Conservation (phyloP, 1,139 yeast genomes). For the Yamadazyma conglobata region DNA sequence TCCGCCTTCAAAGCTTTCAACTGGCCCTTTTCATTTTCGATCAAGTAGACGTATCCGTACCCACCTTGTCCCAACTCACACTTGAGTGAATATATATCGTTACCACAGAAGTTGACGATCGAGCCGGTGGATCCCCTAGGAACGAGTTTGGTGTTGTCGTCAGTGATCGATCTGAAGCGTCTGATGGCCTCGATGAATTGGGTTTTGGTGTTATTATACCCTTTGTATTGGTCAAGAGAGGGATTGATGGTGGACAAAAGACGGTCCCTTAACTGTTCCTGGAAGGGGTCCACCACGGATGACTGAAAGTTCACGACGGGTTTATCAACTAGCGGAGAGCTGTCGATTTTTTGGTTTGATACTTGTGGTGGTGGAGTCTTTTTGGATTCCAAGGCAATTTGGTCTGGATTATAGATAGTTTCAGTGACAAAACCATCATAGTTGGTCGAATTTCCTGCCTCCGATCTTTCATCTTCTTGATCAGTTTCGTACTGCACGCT, state of each 20-base stretch:
- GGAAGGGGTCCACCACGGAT: slow-evolving; percentile 28
- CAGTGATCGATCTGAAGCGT: slow-evolving; percentile 34
- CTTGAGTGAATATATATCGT: slow-evolving; percentile 53
- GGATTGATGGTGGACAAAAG: slow-evolving; percentile 24
- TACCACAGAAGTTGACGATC: slow-evolving; percentile 47
- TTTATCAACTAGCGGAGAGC: slow-evolving; percentile 49
- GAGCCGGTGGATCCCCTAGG: slow-evolving; percentile 36
- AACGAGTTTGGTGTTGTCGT: slow-evolving; percentile 30
- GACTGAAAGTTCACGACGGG: slow-evolving; percentile 6
- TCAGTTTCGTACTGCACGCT: slow-evolving; percentile 23
- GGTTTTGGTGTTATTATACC: slow-evolving; percentile 21
- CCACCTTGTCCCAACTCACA: slow-evolving; percentile 77
- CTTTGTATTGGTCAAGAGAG: slow-evolving; percentile 27
- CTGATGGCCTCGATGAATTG: slow-evolving; percentile 20
- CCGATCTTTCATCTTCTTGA: slow-evolving; percentile 20
- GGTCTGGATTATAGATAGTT: slow-evolving; percentile 40
- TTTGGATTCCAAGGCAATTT: slow-evolving; percentile 4
- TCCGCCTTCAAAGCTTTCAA: slow-evolving; percentile 72
- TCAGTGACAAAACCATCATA: slow-evolving; percentile 54
- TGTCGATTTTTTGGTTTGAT: slow-evolving; percentile 16
- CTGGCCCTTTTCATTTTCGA: slow-evolving; percentile 60
- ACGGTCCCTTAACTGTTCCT: slow-evolving; percentile 19
- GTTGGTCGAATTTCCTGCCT: slow-evolving; percentile 25
- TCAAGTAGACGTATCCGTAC: slow-evolving; percentile 72
- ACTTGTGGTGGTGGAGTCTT: slow-evolving; percentile 5